Percentiles rank a stretch among this genome's conserved stretches.
Conservation (phyloP, 371 early-diverging fungal genomes). For the Gilbertella persicaria region DNA sequence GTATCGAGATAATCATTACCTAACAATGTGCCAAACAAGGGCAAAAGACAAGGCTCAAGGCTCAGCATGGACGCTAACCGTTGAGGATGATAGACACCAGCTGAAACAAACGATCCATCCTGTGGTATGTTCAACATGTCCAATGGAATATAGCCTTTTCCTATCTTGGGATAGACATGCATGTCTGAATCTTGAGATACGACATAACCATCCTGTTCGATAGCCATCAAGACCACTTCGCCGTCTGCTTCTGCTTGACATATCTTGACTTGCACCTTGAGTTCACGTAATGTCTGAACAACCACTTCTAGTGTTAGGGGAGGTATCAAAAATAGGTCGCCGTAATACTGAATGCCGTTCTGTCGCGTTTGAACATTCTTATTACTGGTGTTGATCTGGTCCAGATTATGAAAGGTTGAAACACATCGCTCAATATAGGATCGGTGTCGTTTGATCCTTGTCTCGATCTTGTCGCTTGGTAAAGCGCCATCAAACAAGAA, state of each 20-base stretch:
- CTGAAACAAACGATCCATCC: conserved; percentile 20
- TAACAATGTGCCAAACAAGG: conserved; percentile 54
- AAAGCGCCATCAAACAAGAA: conserved; percentile 63
- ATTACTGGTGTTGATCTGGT: conserved; percentile 30
- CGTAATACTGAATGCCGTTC: conserved; percentile 27
- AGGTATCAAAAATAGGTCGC: conserved; percentile 54
- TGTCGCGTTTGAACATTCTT: conserved; percentile 3
- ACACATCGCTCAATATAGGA: conserved; percentile 46
- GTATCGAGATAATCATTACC: conserved; percentile 59
- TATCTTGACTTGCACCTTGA: conserved; percentile 30
- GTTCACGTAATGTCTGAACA: conserved; percentile 40
- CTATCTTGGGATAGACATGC: conserved; percentile 52
- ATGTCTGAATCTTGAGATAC: conserved; percentile 65
- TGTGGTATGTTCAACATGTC: conserved; percentile 37
- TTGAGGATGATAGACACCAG: conserved; percentile 47
- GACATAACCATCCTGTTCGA: conserved; percentile 46
- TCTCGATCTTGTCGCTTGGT: conserved; percentile 51
- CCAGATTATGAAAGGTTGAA: conserved; percentile 16
- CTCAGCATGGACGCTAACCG: conserved; percentile 39
- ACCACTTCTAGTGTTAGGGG: conserved; percentile 56
- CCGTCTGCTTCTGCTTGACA: conserved; percentile 61
- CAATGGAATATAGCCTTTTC: conserved; percentile 59
- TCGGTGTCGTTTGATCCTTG: conserved; percentile 51
- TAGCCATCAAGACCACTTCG: conserved; percentile 45
- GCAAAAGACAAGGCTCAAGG: conserved; percentile 33